A percentile compares a stretch with the other conserved stretches of the same genome.
These are phyloP conservation scores for Thelephora aurantiotincta DNA, from an alignment of 768 basidiomycete genomes.

Conservation along the genomic window DNA sequence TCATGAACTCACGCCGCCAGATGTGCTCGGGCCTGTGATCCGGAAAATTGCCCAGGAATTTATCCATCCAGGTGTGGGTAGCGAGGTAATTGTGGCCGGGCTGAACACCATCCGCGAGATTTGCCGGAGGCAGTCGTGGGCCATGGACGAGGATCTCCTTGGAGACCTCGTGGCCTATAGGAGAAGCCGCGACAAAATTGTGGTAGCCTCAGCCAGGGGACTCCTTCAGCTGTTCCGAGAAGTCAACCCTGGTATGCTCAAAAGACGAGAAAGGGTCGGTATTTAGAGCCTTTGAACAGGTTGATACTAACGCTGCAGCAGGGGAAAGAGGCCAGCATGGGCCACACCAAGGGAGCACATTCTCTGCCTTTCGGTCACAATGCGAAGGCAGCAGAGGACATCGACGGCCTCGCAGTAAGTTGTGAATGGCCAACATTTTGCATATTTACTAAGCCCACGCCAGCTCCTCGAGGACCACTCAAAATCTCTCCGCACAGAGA, in stretches of 20 bases:
- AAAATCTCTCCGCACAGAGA: constrained; percentile 52
- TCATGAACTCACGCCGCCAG: constrained; percentile 91
- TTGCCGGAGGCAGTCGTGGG: constrained; percentile 90
- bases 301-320: constrained; percentile 16
- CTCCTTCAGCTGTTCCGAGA: constrained; percentile 88
- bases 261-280: constrained; percentile 70
- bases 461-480: constrained; percentile 86
- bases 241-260: constrained; percentile 87
- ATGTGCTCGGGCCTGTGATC: constrained; percentile 78
- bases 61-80: constrained; percentile 91
- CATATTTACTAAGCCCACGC: neutral
- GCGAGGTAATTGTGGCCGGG: constrained; percentile 94
- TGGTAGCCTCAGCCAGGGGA: constrained; percentile 79
- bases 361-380: constrained; percentile 77
- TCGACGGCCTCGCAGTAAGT: constrained; percentile 79
- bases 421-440: neutral
- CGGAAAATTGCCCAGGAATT: constrained; percentile 91
- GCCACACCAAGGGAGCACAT: constrained; percentile 42
- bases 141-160: constrained; percentile 90
- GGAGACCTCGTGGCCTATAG: constrained; percentile 89
- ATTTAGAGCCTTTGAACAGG: neutral
- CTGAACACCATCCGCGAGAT: constrained; percentile 91
- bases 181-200: constrained; percentile 90
- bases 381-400: constrained; percentile 61
- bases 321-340: constrained; percentile 89